Conservation (phyloP, 192 early-diverging fungal genomes). For the Ambispora gerdemannii region DNA sequence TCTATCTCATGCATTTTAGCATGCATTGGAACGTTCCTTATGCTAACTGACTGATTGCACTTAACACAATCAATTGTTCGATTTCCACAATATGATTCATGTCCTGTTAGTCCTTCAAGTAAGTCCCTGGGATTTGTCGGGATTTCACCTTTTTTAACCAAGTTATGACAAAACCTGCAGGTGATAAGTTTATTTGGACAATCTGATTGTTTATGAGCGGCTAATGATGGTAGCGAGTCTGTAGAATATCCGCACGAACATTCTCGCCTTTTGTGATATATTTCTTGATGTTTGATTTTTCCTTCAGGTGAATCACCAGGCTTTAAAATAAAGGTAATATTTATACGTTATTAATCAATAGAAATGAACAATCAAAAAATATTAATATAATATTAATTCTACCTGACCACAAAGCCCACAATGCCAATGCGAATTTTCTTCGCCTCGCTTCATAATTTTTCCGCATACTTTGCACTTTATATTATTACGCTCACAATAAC, state of each 20-base stretch:
- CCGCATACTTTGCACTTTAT: conserved; percentile 60
- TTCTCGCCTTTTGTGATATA: conserved; percentile 54
- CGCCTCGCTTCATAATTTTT: conserved; percentile 64
- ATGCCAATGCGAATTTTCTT: conserved; percentile 77
- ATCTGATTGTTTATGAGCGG: conserved; percentile 60
- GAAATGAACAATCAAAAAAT: too few species aligned
- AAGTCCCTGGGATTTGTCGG: conserved; percentile 58
- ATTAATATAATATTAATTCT: too few species aligned
- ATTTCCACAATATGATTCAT: conserved; percentile 84
- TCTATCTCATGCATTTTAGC: conserved; percentile 65
- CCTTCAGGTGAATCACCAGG: conserved; percentile 46
- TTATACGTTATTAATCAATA: too few species aligned
- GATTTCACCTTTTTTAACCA: conserved; percentile 59
- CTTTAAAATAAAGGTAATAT: conserved; percentile 27
- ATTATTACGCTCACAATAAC: conserved; percentile 83
- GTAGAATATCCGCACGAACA: conserved; percentile 59
- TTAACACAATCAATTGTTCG: conserved; percentile 80
- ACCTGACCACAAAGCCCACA: conserved; percentile 65
- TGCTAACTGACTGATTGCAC: conserved; percentile 65
- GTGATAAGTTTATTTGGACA: conserved; percentile 75
- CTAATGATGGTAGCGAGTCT: conserved; percentile 49
- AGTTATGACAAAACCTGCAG: conserved; percentile 80
- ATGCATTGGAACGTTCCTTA: conserved; percentile 80
- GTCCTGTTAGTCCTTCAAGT: conserved; percentile 59
- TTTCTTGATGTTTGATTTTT: conserved; percentile 61